Evolutionary conservation across 805 yeast genomes (phyloP).

Genomic region (Ogataea allantospora): DNA sequence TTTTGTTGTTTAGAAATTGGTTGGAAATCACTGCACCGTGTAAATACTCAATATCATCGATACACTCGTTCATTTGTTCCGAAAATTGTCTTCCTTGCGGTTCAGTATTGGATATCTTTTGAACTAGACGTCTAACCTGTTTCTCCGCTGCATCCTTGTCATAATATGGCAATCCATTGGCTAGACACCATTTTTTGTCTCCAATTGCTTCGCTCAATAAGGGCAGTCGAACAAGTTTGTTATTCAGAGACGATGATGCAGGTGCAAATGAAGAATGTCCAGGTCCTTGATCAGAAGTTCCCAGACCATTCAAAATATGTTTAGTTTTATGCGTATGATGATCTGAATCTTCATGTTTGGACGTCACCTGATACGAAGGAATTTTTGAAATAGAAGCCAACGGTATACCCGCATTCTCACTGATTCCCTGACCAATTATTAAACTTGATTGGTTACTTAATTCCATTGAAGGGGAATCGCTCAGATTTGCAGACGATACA

Average conservation of each 20-base stretch:
- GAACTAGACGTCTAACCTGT: constrained; percentile 24
- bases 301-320: constrained; percentile 27
- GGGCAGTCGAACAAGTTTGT: constrained; percentile 31
- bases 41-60: constrained; percentile 46
- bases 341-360: constrained; percentile 33
- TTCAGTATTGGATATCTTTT: constrained; percentile 29
- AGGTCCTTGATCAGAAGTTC: constrained; percentile 14
- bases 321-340: constrained; percentile 25
- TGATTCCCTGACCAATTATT: constrained; percentile 37
- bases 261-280: background rate
- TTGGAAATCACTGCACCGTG: constrained; percentile 50
- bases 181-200: constrained; percentile 22
- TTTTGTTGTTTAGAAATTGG: constrained; percentile 41
- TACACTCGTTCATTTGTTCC: constrained; percentile 30
- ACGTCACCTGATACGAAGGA: constrained; percentile 35
- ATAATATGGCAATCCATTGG: constrained; percentile 46
- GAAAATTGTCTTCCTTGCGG: constrained; percentile 32
- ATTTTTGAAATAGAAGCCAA: constrained; percentile 31
- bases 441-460: constrained; percentile 20
- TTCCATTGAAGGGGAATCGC: constrained; percentile 21
- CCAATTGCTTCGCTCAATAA: constrained; percentile 17
- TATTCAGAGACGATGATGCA: constrained; percentile 27
- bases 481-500: constrained; percentile 21
- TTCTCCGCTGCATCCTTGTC: constrained; percentile 28
- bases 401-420: constrained; percentile 33